Evolutionary conservation across 2,329 filamentous ascomycete species (phyloP).

Genomic region (Capronia coronata): DNA sequence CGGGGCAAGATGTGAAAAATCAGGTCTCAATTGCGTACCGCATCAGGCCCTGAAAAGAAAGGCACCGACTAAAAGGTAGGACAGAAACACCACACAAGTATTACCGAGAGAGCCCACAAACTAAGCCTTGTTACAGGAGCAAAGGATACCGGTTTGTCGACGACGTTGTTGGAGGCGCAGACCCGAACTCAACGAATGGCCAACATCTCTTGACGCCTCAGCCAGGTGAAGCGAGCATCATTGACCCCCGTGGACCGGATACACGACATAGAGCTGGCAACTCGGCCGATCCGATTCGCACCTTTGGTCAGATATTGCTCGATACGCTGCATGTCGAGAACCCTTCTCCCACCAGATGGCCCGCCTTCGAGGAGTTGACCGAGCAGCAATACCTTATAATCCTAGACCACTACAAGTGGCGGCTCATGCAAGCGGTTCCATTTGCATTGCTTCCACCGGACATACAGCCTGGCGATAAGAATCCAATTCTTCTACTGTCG

Average conservation of each 20-base stretch:
- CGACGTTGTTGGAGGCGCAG: neutral
- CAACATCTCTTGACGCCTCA: neutral
- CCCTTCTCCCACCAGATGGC: neutral
- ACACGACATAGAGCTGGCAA: neutral
- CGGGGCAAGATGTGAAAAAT: conserved; percentile 9
- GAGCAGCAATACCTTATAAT: neutral
- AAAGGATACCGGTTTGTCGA: neutral
- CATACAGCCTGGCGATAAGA: neutral
- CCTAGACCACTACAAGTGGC: conserved; percentile 7
- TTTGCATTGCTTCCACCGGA: conserved; percentile 4
- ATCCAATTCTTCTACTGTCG: conserved; percentile 10
- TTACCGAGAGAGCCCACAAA: no score
- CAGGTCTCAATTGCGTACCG: conserved; percentile 6
- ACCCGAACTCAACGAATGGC: neutral
- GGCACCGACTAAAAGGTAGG: conserved; percentile 2
- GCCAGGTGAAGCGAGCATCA: neutral
- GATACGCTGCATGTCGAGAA: neutral
- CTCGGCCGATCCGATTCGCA: neutral
- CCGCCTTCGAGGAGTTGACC: neutral
- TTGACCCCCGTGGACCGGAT: neutral
- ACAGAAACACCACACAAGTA: neutral
- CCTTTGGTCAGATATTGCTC: conserved; percentile 7
- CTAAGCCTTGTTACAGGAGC: neutral
- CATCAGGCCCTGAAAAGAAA: conserved; percentile 8
- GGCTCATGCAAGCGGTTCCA: conserved; percentile 4